Base-by-base conservation (phyloP, 1,284 basidiomycete genomes). In the Rhodotorula sp. region DNA sequence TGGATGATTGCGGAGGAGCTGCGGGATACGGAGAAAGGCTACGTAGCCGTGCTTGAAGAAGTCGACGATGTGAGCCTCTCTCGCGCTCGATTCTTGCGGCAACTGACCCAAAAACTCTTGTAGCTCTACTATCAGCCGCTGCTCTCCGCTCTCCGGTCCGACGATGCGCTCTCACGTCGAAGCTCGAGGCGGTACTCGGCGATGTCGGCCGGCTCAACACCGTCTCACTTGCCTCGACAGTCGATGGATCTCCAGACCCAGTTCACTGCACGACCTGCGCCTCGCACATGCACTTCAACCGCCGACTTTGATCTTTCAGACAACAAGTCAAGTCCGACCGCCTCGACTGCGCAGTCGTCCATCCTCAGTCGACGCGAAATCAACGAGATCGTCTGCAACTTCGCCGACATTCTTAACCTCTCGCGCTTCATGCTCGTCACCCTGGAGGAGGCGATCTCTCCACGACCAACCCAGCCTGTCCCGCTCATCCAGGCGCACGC, bases 401-500 rank as follows among this genome's bases (percentile, higher is more conserved):
- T 94, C 77, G 87, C 90, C 77, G 92, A 94, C 81, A 93, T 95
- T 57, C 89, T 90, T 86, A 91, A 92, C 75, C 84, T 94, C 64
- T 91, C 92, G 80, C 87, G 85, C 61, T 87, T 89, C n/a, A 87
- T 92, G 77, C 86, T 88, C 70, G 81, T 84, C 22, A 85, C 87
- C 6, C 83, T 92, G 37, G 83, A 48, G 81, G 85, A 67, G 79
- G 88, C 47, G 77, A 78, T 74, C 71, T 80, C 46, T 15, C 55
- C 52, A 26, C 63, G 52, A 75, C 78, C 70, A 70, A 77, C 59
- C 70, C 76, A 50, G 56, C 73, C 65, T 70, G 9, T 71, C 60
- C 18, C 16, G 34, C 30, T 34, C 16, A 1, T 28, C 11, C 20
- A 4, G 2, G n/a, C 13, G 26, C 26, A 10, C n/a, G 13, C 13